phyloP scores from a whole-genome alignment of 1,284 basidiomycete genomes.

The Leucoagaricus sp. region DNA sequence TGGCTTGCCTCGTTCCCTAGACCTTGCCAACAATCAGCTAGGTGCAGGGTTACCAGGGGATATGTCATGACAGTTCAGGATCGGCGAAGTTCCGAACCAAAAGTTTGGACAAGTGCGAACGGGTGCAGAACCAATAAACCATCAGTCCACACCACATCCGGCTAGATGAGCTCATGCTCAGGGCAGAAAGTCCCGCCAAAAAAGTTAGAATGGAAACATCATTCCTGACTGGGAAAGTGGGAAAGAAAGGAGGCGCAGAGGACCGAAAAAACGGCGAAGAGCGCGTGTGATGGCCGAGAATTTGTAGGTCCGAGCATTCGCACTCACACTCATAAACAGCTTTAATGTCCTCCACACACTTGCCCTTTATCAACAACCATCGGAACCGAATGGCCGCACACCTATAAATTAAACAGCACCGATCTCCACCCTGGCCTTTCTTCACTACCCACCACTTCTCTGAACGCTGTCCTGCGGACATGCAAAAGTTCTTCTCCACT shows the following conservation, averaged over 20 bases:
- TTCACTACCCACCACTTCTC: not conserved
- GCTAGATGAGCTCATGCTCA: not conserved
- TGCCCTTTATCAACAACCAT: not conserved
- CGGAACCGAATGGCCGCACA: constrained; percentile 10
- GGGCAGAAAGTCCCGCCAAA: not conserved
- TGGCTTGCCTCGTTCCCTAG: not conserved
- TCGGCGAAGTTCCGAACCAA: not conserved
- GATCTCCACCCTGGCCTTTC: not conserved
- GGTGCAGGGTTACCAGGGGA: not conserved
- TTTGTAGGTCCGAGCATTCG: constrained; percentile 7
- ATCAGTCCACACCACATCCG: not conserved
- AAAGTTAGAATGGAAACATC: not conserved
- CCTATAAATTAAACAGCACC: constrained; percentile 6
- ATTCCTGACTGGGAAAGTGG: too few relatives aligned
- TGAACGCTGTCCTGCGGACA: not conserved
- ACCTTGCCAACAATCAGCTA: not conserved
- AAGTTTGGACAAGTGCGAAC: not conserved
- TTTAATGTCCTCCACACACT: not conserved
- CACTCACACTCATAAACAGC: not conserved
- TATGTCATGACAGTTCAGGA: not conserved
- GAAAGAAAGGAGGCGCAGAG: not conserved
- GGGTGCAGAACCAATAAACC: not conserved
- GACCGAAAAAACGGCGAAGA: not conserved
- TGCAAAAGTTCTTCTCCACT: not conserved
- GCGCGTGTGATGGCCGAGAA: not conserved